These are phyloP conservation scores for Solanum etuberosum DNA, from an alignment of 257 asterid species.

Conservation along the genomic window DNA sequence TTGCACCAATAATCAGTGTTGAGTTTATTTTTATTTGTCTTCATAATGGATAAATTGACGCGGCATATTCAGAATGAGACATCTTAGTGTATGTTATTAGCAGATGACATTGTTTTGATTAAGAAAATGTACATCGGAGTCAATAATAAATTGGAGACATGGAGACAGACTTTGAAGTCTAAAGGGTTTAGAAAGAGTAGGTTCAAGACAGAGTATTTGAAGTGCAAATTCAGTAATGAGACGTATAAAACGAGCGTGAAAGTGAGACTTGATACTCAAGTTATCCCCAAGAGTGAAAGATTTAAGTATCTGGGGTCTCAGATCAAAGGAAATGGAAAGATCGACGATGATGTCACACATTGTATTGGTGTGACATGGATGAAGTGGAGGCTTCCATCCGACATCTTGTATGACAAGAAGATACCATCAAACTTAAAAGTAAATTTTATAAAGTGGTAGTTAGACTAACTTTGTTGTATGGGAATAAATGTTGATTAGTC, in stretches of 20 bases:
- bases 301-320: background rate
- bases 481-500: too few relatives aligned
- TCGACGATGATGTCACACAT: background rate
- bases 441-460: background rate
- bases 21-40: too few relatives aligned
- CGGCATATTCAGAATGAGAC: background rate
- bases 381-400: background rate
- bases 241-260: background rate
- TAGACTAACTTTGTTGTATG: background rate
- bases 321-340: too few relatives aligned
- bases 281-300: background rate
- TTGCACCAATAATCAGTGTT: background rate
- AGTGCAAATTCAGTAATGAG: too few relatives aligned
- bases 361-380: background rate
- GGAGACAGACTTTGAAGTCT: background rate
- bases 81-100: too few relatives aligned
- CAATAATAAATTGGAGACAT: too few relatives aligned
- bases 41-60: background rate
- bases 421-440: background rate
- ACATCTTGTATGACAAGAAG: background rate
- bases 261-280: background rate
- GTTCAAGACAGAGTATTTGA: background rate
- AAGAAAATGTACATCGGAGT: fast-evolving
- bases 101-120: background rate
- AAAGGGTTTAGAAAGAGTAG: background rate